Evolutionary conservation across 257 asterid species (phyloP).

Genomic region (Solanum ahanhuiri): DNA sequence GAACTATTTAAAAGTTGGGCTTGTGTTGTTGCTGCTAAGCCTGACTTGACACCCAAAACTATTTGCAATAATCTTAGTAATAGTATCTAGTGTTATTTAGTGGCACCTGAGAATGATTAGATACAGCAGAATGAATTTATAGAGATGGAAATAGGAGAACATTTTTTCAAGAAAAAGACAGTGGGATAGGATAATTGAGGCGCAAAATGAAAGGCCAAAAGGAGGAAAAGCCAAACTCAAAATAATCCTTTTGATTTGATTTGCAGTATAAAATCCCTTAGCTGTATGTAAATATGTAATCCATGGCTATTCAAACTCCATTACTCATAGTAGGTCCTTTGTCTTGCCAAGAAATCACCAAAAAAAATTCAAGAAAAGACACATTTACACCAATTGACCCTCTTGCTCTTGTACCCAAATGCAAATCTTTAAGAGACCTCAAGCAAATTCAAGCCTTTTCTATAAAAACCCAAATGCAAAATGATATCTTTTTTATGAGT

Average conservation of each 20-base stretch:
- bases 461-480: conserved; percentile 23
- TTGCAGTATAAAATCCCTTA: background rate
- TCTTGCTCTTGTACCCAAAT: conserved; percentile 15
- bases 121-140: too few relatives aligned
- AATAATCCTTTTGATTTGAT: background rate
- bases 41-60: too few relatives aligned
- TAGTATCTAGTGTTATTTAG: too few relatives aligned
- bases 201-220: background rate
- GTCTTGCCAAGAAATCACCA: background rate
- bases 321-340: background rate
- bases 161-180: background rate
- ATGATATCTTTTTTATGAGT: conserved; percentile 6
- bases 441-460: conserved; percentile 29
- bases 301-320: conserved; percentile 5
- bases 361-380: background rate
- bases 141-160: too few relatives aligned
- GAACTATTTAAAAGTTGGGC: background rate
- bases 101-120: too few relatives aligned
- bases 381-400: background rate
- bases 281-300: background rate
- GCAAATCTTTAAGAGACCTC: conserved; percentile 18
- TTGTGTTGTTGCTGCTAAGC: background rate
- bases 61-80: too few relatives aligned
- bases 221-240: background rate
- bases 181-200: background rate